These are phyloP conservation scores for Erodium texanum DNA, from an alignment of 441 rosid genomes.

Conservation along the genomic window DNA sequence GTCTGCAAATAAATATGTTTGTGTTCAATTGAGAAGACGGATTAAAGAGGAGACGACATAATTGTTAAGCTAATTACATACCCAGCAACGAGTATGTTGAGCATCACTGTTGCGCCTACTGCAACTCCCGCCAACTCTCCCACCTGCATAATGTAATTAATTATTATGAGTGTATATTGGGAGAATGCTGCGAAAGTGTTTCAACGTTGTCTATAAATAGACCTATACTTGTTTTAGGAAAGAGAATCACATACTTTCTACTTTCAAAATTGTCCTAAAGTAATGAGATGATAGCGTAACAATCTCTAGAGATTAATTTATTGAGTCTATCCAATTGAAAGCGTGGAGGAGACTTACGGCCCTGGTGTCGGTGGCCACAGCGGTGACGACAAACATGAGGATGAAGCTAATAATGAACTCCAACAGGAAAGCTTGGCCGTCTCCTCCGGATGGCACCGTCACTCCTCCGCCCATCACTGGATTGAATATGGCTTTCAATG, in stretches of 20 bases:
- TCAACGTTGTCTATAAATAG: too few relatives aligned
- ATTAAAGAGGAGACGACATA: too few relatives aligned
- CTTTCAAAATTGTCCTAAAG: too few relatives aligned
- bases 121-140: constrained; percentile 90
- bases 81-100: constrained; percentile 85
- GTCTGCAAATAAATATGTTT: constrained; percentile 28
- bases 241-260: too few relatives aligned
- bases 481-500: constrained; percentile 53
- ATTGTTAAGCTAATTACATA: constrained; percentile 11
- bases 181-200: too few relatives aligned
- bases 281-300: too few relatives aligned
- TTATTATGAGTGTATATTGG: too few relatives aligned
- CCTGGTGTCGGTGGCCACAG: constrained; percentile 68
- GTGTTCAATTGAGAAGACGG: too few relatives aligned
- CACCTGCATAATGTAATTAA: constrained; percentile 34
- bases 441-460: constrained; percentile 45
- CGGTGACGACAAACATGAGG: constrained; percentile 69
- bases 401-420: constrained; percentile 58
- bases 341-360: constrained; percentile 35
- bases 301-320: too few relatives aligned
- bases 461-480: constrained; percentile 78
- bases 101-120: constrained; percentile 89
- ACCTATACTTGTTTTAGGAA: too few relatives aligned
- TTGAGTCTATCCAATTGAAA: too few relatives aligned
- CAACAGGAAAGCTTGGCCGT: constrained; percentile 50